phyloP scores from a whole-genome alignment of 2,329 filamentous ascomycete species.

The Ophiostoma ulmi region DNA sequence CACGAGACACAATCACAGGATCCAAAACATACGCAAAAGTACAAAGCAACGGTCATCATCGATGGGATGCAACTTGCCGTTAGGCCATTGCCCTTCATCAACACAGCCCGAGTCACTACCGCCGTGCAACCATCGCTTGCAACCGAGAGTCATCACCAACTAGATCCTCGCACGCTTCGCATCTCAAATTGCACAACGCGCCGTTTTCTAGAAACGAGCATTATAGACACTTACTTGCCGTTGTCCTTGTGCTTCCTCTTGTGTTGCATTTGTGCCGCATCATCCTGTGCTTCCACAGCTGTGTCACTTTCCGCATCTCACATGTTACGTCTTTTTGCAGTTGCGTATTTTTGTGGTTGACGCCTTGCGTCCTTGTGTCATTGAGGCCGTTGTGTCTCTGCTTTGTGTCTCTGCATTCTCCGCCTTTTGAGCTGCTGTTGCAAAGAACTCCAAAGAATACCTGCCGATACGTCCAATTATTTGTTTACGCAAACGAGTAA shows the following conservation, averaged over 20 bases:
- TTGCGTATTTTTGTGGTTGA: neutral
- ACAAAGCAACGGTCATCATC: slow-evolving; percentile 3
- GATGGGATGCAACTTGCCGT: neutral
- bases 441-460: neutral
- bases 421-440: neutral
- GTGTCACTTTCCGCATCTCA: neutral
- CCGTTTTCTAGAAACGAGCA: slow-evolving; percentile 17
- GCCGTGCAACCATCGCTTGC: slow-evolving; percentile 21
- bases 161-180: slow-evolving; percentile 20
- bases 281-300: slow-evolving; percentile 13
- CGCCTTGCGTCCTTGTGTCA: neutral
- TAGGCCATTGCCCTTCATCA: neutral
- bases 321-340: neutral
- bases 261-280: slow-evolving; percentile 16
- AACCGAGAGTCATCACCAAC: slow-evolving; percentile 22
- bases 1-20: neutral
- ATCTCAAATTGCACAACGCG: slow-evolving; percentile 21
- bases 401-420: neutral
- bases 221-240: slow-evolving; percentile 12
- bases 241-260: slow-evolving; percentile 18
- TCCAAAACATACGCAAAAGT: neutral
- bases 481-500: slow-evolving; percentile 20
- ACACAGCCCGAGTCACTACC: slow-evolving; percentile 1
- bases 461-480: slow-evolving; percentile 7
- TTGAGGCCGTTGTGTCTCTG: neutral